Conservation (phyloP, 306 rosid genomes). For the Urtica urens region DNA sequence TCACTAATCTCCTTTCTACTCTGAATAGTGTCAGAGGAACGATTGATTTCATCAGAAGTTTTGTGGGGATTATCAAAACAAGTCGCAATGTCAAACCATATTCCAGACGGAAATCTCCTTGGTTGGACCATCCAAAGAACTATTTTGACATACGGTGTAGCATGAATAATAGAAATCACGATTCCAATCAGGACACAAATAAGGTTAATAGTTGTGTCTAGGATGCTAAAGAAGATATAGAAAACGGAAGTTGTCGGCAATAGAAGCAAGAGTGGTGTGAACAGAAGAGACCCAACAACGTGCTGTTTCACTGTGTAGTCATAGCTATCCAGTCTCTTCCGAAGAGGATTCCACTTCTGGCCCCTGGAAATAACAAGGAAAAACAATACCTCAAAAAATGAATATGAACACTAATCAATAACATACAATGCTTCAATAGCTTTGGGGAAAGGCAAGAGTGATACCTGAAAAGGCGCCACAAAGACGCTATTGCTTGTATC, state of each 20-base stretch:
- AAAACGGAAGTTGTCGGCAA: constrained; percentile 84
- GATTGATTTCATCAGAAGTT: constrained; percentile 18
- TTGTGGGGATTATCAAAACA: constrained; percentile 26
- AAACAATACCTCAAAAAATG: constrained; percentile 5
- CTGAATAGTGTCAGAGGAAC: constrained; percentile 23
- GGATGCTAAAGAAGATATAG: constrained; percentile 74
- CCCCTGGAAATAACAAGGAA: constrained; percentile 87
- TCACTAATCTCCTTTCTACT: constrained; percentile 21
- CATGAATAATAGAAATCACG: constrained; percentile 61
- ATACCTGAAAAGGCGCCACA: constrained; percentile 98
- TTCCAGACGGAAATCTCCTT: constrained; percentile 72
- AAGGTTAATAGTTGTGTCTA: constrained; percentile 54
- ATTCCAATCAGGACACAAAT: constrained; percentile 51
- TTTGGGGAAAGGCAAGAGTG: not conserved
- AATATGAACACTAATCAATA: not conserved
- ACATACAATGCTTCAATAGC: not conserved
- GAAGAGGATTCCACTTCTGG: constrained; percentile 92
- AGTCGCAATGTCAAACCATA: constrained; percentile 67
- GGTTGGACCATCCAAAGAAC: constrained; percentile 59
- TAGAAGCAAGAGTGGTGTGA: constrained; percentile 70
- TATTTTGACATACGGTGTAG: constrained; percentile 68
- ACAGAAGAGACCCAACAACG: constrained; percentile 78
- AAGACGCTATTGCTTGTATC: constrained; percentile 70
- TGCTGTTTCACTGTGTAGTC: constrained; percentile 89
- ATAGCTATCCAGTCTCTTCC: constrained; percentile 82